Evolutionary conservation across 345 rosid genomes (phyloP).

Genomic region (Sapria himalayana): DNA sequence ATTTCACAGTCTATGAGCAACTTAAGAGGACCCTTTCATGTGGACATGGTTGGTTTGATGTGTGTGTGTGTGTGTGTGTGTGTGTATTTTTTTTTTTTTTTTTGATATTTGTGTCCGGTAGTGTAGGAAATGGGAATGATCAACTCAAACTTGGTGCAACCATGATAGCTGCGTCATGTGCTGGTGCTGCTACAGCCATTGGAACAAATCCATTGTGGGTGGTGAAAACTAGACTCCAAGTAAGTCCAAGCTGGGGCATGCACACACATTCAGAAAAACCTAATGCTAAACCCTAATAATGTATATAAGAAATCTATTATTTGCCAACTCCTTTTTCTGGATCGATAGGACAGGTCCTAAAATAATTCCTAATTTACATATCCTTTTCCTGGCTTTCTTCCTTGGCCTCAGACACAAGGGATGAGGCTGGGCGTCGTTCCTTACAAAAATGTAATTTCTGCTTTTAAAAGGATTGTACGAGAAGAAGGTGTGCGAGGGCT

Average conservation of each 20-base stretch:
- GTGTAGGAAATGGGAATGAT: slow-evolving; percentile 22
- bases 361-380: no score
- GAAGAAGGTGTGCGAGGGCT: slow-evolving; percentile 88
- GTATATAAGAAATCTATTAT: no score
- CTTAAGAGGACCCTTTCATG: slow-evolving; percentile 49
- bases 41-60: slow-evolving; percentile 42
- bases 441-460: slow-evolving; percentile 51
- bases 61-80: slow-evolving; percentile 1
- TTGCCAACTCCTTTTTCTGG: no score
- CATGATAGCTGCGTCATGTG: slow-evolving; percentile 84
- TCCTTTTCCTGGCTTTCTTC: no score
- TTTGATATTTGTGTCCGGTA: slow-evolving; percentile 5
- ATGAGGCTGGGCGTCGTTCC: slow-evolving; percentile 63
- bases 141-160: slow-evolving; percentile 52
- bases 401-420: slow-evolving; percentile 62
- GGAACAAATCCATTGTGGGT: slow-evolving; percentile 94
- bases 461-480: slow-evolving; percentile 46
- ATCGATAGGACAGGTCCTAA: no score
- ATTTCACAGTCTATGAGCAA: slow-evolving; percentile 59
- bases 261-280: no score
- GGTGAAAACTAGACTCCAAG: slow-evolving; percentile 94
- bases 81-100: slow-evolving; percentile 2
- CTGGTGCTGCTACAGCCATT: slow-evolving; percentile 81
- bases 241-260: slow-evolving; percentile 13
- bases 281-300: no score